Evolutionary conservation across 768 basidiomycete species (phyloP).

Genomic region (Leccinum longicurvipes): DNA sequence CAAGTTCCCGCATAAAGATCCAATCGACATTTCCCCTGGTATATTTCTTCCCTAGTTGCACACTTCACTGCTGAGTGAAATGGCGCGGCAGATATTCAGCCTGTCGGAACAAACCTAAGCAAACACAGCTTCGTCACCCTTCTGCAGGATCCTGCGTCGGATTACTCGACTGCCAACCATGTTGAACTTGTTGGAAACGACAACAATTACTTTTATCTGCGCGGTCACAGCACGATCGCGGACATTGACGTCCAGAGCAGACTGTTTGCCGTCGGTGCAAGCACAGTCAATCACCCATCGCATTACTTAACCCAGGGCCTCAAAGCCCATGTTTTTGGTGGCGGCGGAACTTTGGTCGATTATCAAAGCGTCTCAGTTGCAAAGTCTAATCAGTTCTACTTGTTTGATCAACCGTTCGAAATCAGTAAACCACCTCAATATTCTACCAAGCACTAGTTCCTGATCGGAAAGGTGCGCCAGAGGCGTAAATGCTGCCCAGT

Average conservation of each 20-base stretch:
- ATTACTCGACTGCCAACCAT: not conserved
- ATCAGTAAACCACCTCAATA: not conserved
- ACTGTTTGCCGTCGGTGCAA: not conserved
- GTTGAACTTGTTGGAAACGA: slow-evolving; percentile 1
- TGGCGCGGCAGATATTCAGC: slow-evolving; percentile 5
- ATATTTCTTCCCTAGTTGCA: not conserved
- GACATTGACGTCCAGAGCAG: slow-evolving; percentile 9
- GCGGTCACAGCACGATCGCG: slow-evolving; percentile 9
- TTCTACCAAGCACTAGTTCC: not conserved
- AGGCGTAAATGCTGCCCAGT: not conserved
- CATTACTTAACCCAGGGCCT: not conserved
- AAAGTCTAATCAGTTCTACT: not conserved
- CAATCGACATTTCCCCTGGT: not conserved
- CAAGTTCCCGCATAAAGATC: not conserved
- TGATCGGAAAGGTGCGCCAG: slow-evolving; percentile 7
- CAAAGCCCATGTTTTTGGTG: not conserved
- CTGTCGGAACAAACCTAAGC: not conserved
- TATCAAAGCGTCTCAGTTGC: slow-evolving; percentile 3
- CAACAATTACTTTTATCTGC: slow-evolving; percentile 6
- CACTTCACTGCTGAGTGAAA: not conserved
- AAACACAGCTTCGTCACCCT: not conserved
- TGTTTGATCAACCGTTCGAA: slow-evolving; percentile 2
- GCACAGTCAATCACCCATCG: not conserved
- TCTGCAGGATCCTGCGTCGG: not conserved
- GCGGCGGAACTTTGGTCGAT: not conserved